Conservation (phyloP, 2,329 filamentous ascomycete genomes). For the Lachnellula willkommii region DNA sequence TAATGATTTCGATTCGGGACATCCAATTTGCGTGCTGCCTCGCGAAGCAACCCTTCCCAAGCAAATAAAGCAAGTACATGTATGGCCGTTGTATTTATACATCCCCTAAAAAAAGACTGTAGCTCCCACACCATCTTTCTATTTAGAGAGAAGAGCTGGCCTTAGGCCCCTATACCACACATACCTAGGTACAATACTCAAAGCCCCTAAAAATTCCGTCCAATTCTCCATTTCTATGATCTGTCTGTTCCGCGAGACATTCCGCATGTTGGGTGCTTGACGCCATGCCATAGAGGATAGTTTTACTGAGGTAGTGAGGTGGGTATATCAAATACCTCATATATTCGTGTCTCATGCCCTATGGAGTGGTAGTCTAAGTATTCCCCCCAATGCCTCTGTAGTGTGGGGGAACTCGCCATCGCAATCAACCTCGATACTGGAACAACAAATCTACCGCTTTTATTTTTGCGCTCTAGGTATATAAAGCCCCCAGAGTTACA, state of each 20-base stretch:
- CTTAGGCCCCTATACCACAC: not conserved
- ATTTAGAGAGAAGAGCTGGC: too few species aligned
- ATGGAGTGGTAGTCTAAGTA: too few species aligned
- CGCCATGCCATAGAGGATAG: not conserved
- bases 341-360: too few species aligned
- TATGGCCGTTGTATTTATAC: too few species aligned
- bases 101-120: too few species aligned
- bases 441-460: constrained; percentile 1
- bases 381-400: too few species aligned
- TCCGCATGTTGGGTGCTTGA: not conserved
- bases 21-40: too few species aligned
- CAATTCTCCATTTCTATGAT: not conserved
- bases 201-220: not conserved
- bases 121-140: too few species aligned
- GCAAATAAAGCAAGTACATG: too few species aligned
- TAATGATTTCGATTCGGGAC: too few species aligned
- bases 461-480: constrained; percentile 3
- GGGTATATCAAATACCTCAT: not conserved
- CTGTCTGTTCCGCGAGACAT: not conserved
- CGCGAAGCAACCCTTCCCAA: too few species aligned
- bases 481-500: not conserved
- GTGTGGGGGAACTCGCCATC: constrained; percentile 2
- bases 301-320: not conserved
- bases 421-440: constrained; percentile 8
- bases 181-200: not conserved